phyloP scores from a whole-genome alignment of 192 early-diverging fungal genomes.

The Dissophora globulifera region DNA sequence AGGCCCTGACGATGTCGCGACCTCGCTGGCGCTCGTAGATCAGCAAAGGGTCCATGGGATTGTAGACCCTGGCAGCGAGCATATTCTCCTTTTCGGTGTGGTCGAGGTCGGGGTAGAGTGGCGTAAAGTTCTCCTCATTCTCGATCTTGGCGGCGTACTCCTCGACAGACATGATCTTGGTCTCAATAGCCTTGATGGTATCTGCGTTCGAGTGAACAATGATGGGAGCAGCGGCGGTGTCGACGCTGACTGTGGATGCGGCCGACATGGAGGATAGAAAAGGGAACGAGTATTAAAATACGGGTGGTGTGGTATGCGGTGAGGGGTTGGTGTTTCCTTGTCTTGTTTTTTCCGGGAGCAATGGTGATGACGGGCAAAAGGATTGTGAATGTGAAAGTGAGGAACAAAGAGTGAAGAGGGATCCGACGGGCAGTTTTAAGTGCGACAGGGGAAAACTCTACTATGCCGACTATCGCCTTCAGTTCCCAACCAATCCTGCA shows the following conservation, averaged over 20 bases:
- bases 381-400: too few species aligned
- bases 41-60: constrained; percentile 24
- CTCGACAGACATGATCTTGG: constrained; percentile 11
- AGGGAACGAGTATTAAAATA: too few species aligned
- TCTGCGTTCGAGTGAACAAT: not conserved
- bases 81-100: constrained; percentile 43
- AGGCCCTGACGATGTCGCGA: constrained; percentile 28
- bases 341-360: too few species aligned
- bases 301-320: too few species aligned
- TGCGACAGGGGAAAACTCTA: too few species aligned
- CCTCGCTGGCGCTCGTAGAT: constrained; percentile 28
- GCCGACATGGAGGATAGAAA: not conserved
- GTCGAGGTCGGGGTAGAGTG: constrained; percentile 25
- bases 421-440: too few species aligned
- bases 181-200: constrained; percentile 10
- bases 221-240: not conserved
- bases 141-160: constrained; percentile 40
- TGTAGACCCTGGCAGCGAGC: constrained; percentile 37
- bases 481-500: too few species aligned
- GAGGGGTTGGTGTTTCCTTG: too few species aligned
- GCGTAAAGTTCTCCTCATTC: constrained; percentile 20
- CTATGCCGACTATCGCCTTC: too few species aligned
- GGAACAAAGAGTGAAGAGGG: too few species aligned
- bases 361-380: too few species aligned
- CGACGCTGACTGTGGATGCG: constrained; percentile 12